Conservation (phyloP, 441 rosid species). For the Adansonia rubrostipa region DNA sequence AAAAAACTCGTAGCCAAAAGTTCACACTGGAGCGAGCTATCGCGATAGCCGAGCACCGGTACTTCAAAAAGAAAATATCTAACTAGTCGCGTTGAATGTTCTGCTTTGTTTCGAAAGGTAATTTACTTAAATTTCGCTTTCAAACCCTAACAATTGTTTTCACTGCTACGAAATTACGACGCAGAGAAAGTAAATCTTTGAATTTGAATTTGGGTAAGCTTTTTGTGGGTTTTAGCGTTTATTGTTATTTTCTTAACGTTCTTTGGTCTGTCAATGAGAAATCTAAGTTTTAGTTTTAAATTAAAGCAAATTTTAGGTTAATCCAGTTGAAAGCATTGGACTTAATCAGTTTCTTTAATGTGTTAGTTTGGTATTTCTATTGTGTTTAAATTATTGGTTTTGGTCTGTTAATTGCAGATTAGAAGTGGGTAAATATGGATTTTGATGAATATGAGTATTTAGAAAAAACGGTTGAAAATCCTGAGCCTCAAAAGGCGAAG, state of each 20-base stretch:
- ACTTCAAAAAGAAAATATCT: not conserved
- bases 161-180: not conserved
- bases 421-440: conserved; percentile 55
- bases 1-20: not conserved
- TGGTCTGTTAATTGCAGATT: conserved; percentile 24
- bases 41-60: not conserved
- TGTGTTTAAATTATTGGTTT: not conserved
- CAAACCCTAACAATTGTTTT: not conserved
- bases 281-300: not conserved
- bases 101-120: conserved; percentile 15
- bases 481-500: conserved; percentile 42
- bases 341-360: not conserved
- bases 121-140: not conserved
- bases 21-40: not conserved
- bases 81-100: conserved; percentile 26
- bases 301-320: conserved; percentile 4
- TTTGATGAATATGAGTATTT: conserved; percentile 97
- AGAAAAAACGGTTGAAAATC: conserved; percentile 89
- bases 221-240: not conserved
- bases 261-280: not conserved
- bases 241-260: not conserved
- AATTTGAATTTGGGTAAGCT: not conserved
- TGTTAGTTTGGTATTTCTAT: conserved; percentile 13
- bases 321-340: not conserved
- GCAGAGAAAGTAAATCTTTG: not conserved